These are phyloP conservation scores for Diplodia scrobiculata DNA, from an alignment of 2,329 filamentous ascomycete species.

Conservation along the genomic window DNA sequence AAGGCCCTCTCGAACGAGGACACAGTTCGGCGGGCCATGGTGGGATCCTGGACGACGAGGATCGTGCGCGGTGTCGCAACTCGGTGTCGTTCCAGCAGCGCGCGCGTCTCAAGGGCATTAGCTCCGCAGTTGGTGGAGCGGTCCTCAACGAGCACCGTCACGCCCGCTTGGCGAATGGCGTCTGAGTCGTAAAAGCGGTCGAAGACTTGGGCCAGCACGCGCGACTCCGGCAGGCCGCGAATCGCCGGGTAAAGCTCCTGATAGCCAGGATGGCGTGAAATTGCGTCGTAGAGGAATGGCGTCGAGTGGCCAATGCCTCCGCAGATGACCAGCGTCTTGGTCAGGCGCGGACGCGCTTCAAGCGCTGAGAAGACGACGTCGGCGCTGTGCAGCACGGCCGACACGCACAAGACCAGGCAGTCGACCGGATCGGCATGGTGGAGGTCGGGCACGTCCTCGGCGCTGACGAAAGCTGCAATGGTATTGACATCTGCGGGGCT, in stretches of 20 bases:
- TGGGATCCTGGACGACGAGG: slow-evolving; percentile 51
- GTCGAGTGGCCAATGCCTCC: slow-evolving; percentile 54
- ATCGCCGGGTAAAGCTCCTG: slow-evolving; percentile 36
- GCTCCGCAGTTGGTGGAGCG: slow-evolving; percentile 52
- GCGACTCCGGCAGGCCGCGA: slow-evolving; percentile 46
- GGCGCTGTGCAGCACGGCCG: slow-evolving; percentile 44
- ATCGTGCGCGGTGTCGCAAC: slow-evolving; percentile 35
- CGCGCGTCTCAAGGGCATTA: slow-evolving; percentile 46
- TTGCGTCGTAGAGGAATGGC: slow-evolving; percentile 47
- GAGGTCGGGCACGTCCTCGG: slow-evolving; percentile 36
- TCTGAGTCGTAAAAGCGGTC: slow-evolving; percentile 37
- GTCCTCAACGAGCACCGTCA: slow-evolving; percentile 48
- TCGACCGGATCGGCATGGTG: slow-evolving; percentile 36
- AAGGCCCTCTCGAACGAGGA: slow-evolving; percentile 49
- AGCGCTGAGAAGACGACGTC: slow-evolving; percentile 43
- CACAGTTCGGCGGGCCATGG: slow-evolving; percentile 49
- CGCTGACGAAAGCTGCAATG: slow-evolving; percentile 39
- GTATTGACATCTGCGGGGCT: slow-evolving; percentile 37
- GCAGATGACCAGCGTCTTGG: slow-evolving; percentile 47
- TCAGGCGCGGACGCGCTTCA: slow-evolving; percentile 36
- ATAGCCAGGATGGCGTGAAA: slow-evolving; percentile 41
- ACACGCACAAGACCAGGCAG: slow-evolving; percentile 48
- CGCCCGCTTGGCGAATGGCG: slow-evolving; percentile 35
- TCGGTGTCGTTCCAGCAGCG: slow-evolving; percentile 41
- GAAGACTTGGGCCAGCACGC: slow-evolving; percentile 45